These are phyloP conservation scores for Fusarium pseudonygamai DNA, from an alignment of 2,329 filamentous ascomycete species.

Conservation along the genomic window DNA sequence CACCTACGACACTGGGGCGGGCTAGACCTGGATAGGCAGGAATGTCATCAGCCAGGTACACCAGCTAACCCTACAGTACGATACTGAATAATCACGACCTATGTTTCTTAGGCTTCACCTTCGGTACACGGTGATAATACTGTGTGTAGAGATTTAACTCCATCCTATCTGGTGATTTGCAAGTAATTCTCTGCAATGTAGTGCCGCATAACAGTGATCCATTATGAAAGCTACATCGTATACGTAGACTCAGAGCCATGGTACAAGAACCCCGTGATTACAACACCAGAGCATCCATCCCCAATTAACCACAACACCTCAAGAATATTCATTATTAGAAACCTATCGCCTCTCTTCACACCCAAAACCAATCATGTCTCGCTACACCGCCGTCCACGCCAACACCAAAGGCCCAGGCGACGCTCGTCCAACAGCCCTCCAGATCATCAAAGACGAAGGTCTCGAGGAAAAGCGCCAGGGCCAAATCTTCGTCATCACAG, in stretches of 20 bases:
- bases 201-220: rapidly evolving
- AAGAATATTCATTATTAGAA: rapidly evolving
- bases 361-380: neutral
- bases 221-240: no score
- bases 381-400: neutral
- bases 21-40: neutral
- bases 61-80: rapidly evolving
- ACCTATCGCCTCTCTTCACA: rapidly evolving
- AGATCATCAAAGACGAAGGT: conserved; percentile 50
- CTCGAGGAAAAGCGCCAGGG: conserved; percentile 45
- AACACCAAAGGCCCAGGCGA: conserved; percentile 40
- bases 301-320: no score
- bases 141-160: rapidly evolving
- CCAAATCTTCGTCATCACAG: conserved; percentile 54
- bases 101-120: neutral
- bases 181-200: rapidly evolving
- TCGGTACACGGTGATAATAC: neutral
- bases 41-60: neutral
- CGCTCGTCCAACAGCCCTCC: conserved; percentile 50
- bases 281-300: no score
- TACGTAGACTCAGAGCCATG: no score
- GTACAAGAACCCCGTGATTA: no score
- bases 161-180: rapidly evolving
- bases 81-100: neutral
- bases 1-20: neutral